These are phyloP conservation scores for Basipetospora chlamydospora DNA, from an alignment of 2,329 filamentous ascomycete genomes.

Conservation along the genomic window DNA sequence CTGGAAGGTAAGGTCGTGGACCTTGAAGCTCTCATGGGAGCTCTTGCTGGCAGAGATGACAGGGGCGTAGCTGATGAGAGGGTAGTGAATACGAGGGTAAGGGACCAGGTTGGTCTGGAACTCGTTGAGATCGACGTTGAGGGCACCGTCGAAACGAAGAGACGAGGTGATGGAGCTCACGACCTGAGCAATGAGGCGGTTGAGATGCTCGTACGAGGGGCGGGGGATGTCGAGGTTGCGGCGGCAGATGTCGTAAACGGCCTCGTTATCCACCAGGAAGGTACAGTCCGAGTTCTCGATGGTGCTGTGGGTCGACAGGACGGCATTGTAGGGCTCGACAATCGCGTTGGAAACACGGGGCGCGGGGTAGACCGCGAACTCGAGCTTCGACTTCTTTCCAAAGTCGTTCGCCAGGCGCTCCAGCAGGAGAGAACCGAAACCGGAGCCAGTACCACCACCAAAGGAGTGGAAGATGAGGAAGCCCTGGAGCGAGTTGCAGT, in stretches of 20 bases:
- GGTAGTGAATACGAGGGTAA: constrained; percentile 62
- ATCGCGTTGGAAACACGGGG: constrained; percentile 56
- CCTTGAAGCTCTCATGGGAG: constrained; percentile 78
- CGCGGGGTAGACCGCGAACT: constrained; percentile 59
- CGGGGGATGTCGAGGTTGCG: constrained; percentile 57
- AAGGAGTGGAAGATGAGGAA: constrained; percentile 67
- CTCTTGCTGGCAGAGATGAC: constrained; percentile 62
- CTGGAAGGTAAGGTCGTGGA: constrained; percentile 61
- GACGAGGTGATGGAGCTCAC: constrained; percentile 63
- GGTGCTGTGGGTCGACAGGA: constrained; percentile 60
- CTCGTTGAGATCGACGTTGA: constrained; percentile 63
- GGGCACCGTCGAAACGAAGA: constrained; percentile 56
- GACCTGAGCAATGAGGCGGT: constrained; percentile 59
- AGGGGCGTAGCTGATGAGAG: constrained; percentile 57
- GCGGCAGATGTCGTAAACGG: constrained; percentile 62
- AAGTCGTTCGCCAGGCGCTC: constrained; percentile 62
- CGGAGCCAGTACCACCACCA: constrained; percentile 57
- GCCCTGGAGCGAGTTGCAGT: constrained; percentile 58
- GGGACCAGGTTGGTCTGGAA: constrained; percentile 67
- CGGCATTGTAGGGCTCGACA: constrained; percentile 61
- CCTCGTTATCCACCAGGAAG: constrained; percentile 64
- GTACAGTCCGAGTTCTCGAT: constrained; percentile 68
- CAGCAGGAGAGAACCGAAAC: constrained; percentile 56
- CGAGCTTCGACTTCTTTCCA: constrained; percentile 65
- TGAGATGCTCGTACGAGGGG: constrained; percentile 56